These are phyloP conservation scores for Allium sativum DNA, from an alignment of 106 monocot genomes.

Conservation along the genomic window DNA sequence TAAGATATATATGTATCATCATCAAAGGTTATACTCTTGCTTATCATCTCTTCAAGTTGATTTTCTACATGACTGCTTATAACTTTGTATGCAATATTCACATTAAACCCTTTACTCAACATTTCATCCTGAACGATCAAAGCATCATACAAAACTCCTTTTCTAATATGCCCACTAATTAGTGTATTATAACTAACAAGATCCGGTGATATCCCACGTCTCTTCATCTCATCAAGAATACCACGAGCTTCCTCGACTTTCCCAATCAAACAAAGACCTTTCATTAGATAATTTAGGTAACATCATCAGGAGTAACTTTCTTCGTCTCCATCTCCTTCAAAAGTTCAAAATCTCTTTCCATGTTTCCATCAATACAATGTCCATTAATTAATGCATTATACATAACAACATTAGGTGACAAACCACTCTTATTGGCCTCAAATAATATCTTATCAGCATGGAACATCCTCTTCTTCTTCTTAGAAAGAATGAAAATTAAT, in stretches of 20 bases:
- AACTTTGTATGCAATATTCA: slow-evolving; percentile 54
- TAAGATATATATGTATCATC: slow-evolving; percentile 68
- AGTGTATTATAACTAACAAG: slow-evolving; percentile 85
- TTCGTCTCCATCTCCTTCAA: slow-evolving; percentile 60
- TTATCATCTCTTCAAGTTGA: slow-evolving; percentile 65
- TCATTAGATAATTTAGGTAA: slow-evolving; percentile 85
- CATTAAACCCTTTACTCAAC: slow-evolving; percentile 55
- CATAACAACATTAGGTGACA: slow-evolving; percentile 60
- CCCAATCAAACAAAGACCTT: slow-evolving; percentile 70
- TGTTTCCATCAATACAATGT: slow-evolving; percentile 36
- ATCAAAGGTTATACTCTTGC: slow-evolving; percentile 58
- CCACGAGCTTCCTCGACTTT: slow-evolving; percentile 49
- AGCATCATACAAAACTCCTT: slow-evolving; percentile 58
- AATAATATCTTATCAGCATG: slow-evolving; percentile 65
- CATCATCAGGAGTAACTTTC: slow-evolving; percentile 58
- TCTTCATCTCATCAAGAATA: slow-evolving; percentile 64
- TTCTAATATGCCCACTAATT: slow-evolving; percentile 79
- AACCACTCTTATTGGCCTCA: slow-evolving; percentile 20
- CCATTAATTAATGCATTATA: slow-evolving; percentile 88
- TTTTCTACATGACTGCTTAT: slow-evolving; percentile 58
- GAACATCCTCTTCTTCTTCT: slow-evolving; percentile 21
- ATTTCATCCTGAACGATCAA: slow-evolving; percentile 52
- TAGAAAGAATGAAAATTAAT: slow-evolving; percentile 56
- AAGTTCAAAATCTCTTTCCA: slow-evolving; percentile 50
- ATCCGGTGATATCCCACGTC: slow-evolving; percentile 58